Evolutionary conservation across 352 stramenopile genomes (phyloP), one percentile per base, ranked within the genome.

Genomic region (Phytophthora sansomeana): DNA sequence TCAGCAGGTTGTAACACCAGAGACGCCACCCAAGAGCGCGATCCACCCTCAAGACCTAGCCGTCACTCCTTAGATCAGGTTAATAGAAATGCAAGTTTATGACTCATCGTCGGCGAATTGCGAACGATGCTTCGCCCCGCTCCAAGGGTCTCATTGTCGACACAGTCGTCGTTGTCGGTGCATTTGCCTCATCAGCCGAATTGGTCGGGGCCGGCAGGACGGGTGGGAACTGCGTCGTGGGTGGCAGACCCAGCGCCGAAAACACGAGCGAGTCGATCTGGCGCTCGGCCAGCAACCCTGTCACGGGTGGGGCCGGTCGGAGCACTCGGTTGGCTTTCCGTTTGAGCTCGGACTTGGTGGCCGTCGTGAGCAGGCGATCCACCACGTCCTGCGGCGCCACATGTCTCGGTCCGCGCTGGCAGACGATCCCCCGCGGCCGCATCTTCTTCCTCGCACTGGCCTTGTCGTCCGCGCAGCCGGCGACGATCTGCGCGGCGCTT

Each of bases 391-490:
- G 48, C 4, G 54, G 50, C 42, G 54, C 39, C n/a, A 71, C 52
- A 19, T 50, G 36, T 67, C 26, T 72, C 11, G 51, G 50, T 29
- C 33, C 54, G 32, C 60, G 43, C 11, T 70, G 60, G 36, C 67
- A 67, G 60, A 67, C 46, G 61, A 74, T 70, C 53, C 60, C 53
- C 16, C 30, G 60, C 6, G 67, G 66, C 58, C 61, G 61, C 60
- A 74, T 74, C 41, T 74, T 74, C 54, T 71, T 74, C 41, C 60
- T 56, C 38, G 53, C 60, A 63, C 67, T 74, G 54, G 67, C 67
- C 67, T 70, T 66, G 24, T 67, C 60, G 49, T 71, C 60, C 16
- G 50, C 55, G 54, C 60, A 70, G 54, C 59, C 60, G 33, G 58
- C 58, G 21, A 65, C 33, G 48, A 74, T 74, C 65, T 74, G 53